Evolutionary conservation across 371 early-diverging fungal species (phyloP), one percentile per base, ranked within the genome.

Genomic region (Dichotomocladium elegans): DNA sequence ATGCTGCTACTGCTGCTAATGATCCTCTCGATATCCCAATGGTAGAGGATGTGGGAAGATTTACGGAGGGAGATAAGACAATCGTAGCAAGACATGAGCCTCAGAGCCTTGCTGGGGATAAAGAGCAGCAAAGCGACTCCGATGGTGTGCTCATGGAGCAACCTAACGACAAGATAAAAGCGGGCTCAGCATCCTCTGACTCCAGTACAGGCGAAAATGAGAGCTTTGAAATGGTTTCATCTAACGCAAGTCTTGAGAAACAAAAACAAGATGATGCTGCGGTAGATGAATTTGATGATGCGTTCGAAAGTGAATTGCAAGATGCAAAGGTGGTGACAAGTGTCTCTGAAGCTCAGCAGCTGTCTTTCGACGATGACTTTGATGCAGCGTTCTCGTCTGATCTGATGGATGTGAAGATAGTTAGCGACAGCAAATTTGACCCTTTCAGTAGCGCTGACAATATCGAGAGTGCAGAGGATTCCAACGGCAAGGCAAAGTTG

Each of bases 261-360:
- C 9, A 31, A 3, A 29, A 35, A n/a, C 31, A 17, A 46, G 41
- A 14, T 11, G 49, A n/a, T 8, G 29, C 19, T 3, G 9, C 19
- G 1, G 51, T 57, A 9, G 61, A 57, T 44, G 48, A 47, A 12
- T 47, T 68, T 42, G 68, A 68, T 12, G 29, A 55, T 19, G 60
- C 61, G 7, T 61, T 64, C 40, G 66, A 63, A 19, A 70, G 68
- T 27, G 58, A 58, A 7, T 33, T 75, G 21, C 51, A 64, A 12
- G 66, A 66, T 41, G 72, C 68, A 30, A 75, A 66, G 43, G 42
- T 63, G 10, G 58, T 61, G 15, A 21, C 42, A 7, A 41, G 28
- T 25, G 43, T 29, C 22, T 21, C 43, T 19, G 30, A 24, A 9
- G 46, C 29, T 3, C n/a, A 48, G 2, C 33, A 34, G 7, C 41